Conservation (phyloP, 2,329 filamentous ascomycete genomes). For the Biscogniauxia mediterranea region DNA sequence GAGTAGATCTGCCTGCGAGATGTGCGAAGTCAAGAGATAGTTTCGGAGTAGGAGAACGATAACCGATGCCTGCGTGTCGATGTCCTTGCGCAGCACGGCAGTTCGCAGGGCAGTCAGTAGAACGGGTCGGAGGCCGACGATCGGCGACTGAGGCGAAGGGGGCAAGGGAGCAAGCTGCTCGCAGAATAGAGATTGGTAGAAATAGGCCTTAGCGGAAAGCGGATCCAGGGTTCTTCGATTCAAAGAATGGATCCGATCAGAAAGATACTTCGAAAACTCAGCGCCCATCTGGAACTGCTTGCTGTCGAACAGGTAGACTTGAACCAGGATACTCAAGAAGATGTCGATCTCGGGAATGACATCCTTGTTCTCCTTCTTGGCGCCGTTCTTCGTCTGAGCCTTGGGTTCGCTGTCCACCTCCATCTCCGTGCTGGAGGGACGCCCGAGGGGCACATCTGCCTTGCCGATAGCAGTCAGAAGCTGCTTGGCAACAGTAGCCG, state of each 20-base stretch:
- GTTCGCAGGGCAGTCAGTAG: constrained; percentile 87
- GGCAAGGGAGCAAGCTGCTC: constrained; percentile 86
- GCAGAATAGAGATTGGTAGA: constrained; percentile 95
- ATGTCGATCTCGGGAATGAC: constrained; percentile 83
- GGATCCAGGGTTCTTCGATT: constrained; percentile 95
- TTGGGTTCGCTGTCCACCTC: constrained; percentile 67
- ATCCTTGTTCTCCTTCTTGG: constrained; percentile 70
- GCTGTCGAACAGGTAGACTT: constrained; percentile 86
- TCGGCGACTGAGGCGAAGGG: constrained; percentile 82
- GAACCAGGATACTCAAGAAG: constrained; percentile 80
- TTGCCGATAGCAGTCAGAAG: constrained; percentile 70
- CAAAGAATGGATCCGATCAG: constrained; percentile 80
- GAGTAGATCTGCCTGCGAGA: constrained; percentile 91
- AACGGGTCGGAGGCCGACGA: constrained; percentile 81
- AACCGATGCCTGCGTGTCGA: constrained; percentile 94
- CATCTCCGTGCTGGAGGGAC: constrained; percentile 62
- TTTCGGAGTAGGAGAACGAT: constrained; percentile 93
- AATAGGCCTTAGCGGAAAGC: constrained; percentile 92
- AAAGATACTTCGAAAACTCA: constrained; percentile 79
- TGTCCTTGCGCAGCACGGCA: constrained; percentile 93
- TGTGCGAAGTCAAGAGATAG: constrained; percentile 94
- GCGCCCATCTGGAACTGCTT: constrained; percentile 78
- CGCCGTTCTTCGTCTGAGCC: constrained; percentile 48
- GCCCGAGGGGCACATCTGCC: constrained; percentile 61
- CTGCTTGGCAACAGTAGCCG: constrained; percentile 64